A percentile compares a stretch with the other conserved stretches of the same genome.
Evolutionary conservation across 768 basidiomycete genomes (phyloP).

Genomic region (Boletus barrowsii): DNA sequence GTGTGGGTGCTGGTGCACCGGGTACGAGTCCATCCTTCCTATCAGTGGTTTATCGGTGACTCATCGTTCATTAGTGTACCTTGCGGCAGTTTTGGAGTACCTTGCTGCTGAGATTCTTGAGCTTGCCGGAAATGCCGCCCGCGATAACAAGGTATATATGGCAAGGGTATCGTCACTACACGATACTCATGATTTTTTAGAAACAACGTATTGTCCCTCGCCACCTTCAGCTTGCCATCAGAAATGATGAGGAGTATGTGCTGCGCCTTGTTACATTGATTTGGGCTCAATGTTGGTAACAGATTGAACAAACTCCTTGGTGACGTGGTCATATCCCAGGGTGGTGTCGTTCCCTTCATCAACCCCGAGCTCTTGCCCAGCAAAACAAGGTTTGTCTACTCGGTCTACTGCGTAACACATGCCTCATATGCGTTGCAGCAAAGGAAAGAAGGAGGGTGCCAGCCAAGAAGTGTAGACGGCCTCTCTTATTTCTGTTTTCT

Average conservation of each 20-base stretch:
- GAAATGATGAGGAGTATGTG: constrained; percentile 81
- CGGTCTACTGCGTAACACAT: background rate
- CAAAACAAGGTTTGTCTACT: constrained; percentile 25
- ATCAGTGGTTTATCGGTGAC: background rate
- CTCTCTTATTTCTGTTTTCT: constrained; percentile 5
- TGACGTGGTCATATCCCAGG: constrained; percentile 85
- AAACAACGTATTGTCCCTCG: constrained; percentile 94
- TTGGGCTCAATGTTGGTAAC: background rate
- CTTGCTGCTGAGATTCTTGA: constrained; percentile 93
- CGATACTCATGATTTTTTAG: constrained; percentile 28
- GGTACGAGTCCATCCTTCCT: constrained; percentile 38
- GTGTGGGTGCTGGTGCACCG: constrained; percentile 87
- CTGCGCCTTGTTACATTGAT: background rate
- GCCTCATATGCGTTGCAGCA: constrained; percentile 21
- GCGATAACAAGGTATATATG: constrained; percentile 32
- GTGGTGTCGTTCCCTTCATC: constrained; percentile 78
- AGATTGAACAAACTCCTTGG: constrained; percentile 81
- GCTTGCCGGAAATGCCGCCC: constrained; percentile 79
- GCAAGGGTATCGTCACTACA: background rate
- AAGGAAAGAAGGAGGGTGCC: constrained; percentile 34
- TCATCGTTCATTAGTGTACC: constrained; percentile 56
- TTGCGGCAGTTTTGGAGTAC: constrained; percentile 89
- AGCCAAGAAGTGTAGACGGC: constrained; percentile 31
- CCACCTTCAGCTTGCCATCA: constrained; percentile 88
- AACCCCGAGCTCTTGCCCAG: constrained; percentile 41